phyloP scores from a whole-genome alignment of 768 basidiomycete species.

The Ramaria rubella region DNA sequence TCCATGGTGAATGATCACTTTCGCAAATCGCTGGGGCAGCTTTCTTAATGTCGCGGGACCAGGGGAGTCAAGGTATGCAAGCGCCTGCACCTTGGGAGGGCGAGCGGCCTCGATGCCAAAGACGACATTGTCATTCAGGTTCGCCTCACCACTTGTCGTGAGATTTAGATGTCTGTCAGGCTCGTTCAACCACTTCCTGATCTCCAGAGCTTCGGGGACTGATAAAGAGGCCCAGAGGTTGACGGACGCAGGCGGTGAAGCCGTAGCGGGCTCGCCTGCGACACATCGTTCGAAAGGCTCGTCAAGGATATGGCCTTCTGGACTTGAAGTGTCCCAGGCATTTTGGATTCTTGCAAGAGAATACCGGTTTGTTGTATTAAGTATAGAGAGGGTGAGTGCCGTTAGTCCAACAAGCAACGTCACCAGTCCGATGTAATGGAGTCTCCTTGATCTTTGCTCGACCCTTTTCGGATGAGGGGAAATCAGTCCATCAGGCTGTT shows the following conservation, averaged over 20 bases:
- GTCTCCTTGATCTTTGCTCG: not conserved
- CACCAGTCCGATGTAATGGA: not conserved
- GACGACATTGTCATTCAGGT: constrained; percentile 42
- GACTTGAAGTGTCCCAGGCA: too few relatives aligned
- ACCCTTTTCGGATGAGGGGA: too few relatives aligned
- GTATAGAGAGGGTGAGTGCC: not conserved
- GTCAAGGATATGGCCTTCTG: not conserved
- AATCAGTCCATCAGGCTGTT: too few relatives aligned
- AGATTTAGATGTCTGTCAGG: constrained; percentile 42
- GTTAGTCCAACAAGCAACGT: not conserved
- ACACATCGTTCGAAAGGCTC: constrained; percentile 29
- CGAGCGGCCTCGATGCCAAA: constrained; percentile 44
- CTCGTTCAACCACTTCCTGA: constrained; percentile 41
- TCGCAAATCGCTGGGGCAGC: constrained; percentile 37
- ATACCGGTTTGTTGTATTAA: too few relatives aligned
- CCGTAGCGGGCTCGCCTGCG: constrained; percentile 25
- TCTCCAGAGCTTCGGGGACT: constrained; percentile 35
- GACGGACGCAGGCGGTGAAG: constrained; percentile 34
- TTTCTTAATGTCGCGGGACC: constrained; percentile 12
- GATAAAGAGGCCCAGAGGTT: constrained; percentile 51
- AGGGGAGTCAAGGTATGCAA: constrained; percentile 39
- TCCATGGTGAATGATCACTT: constrained; percentile 48
- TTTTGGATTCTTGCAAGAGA: too few relatives aligned
- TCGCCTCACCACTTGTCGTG: constrained; percentile 29
- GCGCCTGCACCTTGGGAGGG: constrained; percentile 42